A percentile compares a stretch with the other conserved stretches of the same genome.
Conservation (phyloP, 2,329 filamentous ascomycete species). For the Claviceps capensis region DNA sequence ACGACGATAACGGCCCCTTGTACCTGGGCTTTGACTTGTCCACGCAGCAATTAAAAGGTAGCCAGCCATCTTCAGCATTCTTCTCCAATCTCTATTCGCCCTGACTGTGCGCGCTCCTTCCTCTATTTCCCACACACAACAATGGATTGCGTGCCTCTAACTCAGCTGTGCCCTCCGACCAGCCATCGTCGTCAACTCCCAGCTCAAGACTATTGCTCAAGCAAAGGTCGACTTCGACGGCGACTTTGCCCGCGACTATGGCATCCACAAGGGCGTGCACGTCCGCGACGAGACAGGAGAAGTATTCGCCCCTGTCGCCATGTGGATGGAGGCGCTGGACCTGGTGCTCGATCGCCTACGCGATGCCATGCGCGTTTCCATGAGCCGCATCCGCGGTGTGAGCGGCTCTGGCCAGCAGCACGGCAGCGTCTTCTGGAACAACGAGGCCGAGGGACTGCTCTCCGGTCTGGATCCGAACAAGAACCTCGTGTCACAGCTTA, state of each 20-base stretch:
- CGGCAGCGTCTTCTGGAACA: constrained; percentile 88
- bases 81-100: neutral
- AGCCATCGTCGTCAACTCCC: constrained; percentile 74
- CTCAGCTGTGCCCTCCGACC: constrained; percentile 22
- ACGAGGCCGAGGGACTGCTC: constrained; percentile 52
- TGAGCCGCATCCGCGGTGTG: constrained; percentile 63
- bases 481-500: constrained; percentile 59
- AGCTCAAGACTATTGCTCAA: constrained; percentile 67
- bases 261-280: constrained; percentile 76
- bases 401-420: constrained; percentile 95
- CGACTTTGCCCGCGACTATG: constrained; percentile 60
- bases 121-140: neutral
- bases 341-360: constrained; percentile 64
- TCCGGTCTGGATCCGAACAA: constrained; percentile 43
- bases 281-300: constrained; percentile 71
- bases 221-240: constrained; percentile 93
- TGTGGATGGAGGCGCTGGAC: constrained; percentile 91
- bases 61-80: neutral
- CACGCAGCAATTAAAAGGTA: constrained; percentile 91
- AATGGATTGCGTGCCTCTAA: neutral
- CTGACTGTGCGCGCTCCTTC: neutral
- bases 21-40: constrained; percentile 94
- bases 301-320: constrained; percentile 81
- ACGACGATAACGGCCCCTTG: constrained; percentile 36
- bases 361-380: constrained; percentile 47